A percentile compares a stretch with the other conserved stretches of the same genome.
Evolutionary conservation across 345 rosid genomes (phyloP).

Genomic region (Eutrema japonicum): DNA sequence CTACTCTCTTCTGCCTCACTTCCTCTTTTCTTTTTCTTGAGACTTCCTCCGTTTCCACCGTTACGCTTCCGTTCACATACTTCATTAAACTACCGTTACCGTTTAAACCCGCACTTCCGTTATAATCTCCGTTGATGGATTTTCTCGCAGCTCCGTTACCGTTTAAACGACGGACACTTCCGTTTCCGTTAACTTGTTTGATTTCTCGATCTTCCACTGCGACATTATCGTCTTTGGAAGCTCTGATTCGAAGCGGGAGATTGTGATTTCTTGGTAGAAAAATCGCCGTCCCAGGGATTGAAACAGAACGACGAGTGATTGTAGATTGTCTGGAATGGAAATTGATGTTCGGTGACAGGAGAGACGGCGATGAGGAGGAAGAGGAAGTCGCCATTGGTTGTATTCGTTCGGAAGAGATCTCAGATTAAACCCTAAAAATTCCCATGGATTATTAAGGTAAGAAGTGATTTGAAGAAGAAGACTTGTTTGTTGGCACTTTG

Average conservation of each 20-base stretch:
- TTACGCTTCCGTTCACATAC: constrained; percentile 53
- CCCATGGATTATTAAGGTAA: neutral
- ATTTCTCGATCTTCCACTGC: constrained; percentile 62
- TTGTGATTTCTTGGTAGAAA: constrained; percentile 32
- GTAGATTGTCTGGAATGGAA: constrained; percentile 49
- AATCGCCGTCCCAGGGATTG: constrained; percentile 36
- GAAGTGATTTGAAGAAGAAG: constrained; percentile 26
- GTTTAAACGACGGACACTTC: constrained; percentile 43
- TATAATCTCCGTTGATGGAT: constrained; percentile 27
- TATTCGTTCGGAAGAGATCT: constrained; percentile 1
- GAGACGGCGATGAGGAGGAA: constrained; percentile 39
- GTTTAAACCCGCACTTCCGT: constrained; percentile 46
- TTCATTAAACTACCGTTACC: constrained; percentile 67
- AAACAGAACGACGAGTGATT: constrained; percentile 32
- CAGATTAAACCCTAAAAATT: constrained; percentile 2
- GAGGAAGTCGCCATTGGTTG: constrained; percentile 52
- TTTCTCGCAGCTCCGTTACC: constrained; percentile 47
- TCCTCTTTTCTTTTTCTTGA: constrained; percentile 52
- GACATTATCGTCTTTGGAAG: constrained; percentile 51
- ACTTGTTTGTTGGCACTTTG: constrained; percentile 14
- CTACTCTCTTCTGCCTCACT: constrained; percentile 82
- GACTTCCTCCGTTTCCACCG: constrained; percentile 39
- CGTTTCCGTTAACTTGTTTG: constrained; percentile 47
- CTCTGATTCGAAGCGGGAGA: constrained; percentile 48
- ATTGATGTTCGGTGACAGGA: constrained; percentile 52